Percentiles rank a stretch among this genome's conserved stretches.
Evolutionary conservation across 2,329 filamentous ascomycete genomes (phyloP).

Genomic region (Aplosporella prunicola): DNA sequence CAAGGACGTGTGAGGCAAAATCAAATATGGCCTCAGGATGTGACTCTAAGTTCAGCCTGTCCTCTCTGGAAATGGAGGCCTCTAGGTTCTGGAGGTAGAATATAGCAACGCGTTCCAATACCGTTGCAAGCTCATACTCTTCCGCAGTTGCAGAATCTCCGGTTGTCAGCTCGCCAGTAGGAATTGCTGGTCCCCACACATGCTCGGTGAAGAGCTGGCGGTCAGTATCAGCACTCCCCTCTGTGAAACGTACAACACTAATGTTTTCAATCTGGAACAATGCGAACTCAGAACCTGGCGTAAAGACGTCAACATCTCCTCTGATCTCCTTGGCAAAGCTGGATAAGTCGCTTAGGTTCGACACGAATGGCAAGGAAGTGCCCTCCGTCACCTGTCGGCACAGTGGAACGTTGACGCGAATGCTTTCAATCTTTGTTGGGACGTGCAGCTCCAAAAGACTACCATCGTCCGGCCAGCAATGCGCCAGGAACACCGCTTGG

Average conservation of each 20-base stretch:
- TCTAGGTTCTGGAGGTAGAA: background rate
- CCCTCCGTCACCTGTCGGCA: too few relatives aligned
- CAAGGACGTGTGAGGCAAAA: background rate
- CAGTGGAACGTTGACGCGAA: conserved; percentile 21
- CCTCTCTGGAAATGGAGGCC: background rate
- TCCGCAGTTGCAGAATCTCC: background rate
- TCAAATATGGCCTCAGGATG: background rate
- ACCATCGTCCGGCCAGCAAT: conserved; percentile 21
- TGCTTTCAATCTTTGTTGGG: conserved; percentile 13
- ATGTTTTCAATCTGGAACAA: background rate
- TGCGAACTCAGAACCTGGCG: background rate
- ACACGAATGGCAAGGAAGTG: background rate
- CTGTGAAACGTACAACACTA: background rate
- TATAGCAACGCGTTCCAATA: background rate
- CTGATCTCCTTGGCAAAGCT: background rate
- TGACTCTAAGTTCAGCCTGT: background rate
- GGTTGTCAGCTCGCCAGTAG: background rate
- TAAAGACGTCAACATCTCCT: background rate
- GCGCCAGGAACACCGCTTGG: conserved; percentile 22
- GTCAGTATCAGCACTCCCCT: background rate
- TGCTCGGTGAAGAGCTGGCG: background rate
- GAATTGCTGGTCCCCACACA: background rate
- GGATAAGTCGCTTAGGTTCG: background rate
- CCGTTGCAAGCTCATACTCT: background rate
- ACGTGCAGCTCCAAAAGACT: conserved; percentile 18